Conservation (phyloP, 148 eudicot genomes). For the Silene conica region DNA sequence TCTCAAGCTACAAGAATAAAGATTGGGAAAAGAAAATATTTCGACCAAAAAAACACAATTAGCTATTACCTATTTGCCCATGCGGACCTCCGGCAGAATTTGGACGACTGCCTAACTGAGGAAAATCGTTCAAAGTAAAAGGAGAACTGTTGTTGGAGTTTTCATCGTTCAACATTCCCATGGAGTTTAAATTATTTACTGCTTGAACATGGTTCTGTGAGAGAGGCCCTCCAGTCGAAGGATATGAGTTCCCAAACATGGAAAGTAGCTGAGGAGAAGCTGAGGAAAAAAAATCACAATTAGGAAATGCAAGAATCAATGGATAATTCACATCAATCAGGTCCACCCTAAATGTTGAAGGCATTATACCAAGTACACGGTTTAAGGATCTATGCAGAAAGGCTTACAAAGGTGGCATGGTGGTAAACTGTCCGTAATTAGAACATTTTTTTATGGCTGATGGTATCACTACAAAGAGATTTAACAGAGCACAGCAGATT, state of each 20-base stretch:
- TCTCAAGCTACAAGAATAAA: conserved; percentile 18
- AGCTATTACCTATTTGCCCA: conserved; percentile 72
- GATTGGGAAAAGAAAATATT: not conserved
- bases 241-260: conserved; percentile 85
- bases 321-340: not conserved
- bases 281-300: conserved; percentile 34
- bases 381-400: conserved; percentile 3
- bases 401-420: not conserved
- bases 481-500: not conserved
- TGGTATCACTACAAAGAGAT: not conserved
- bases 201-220: conserved; percentile 80
- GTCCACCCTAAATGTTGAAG: not conserved
- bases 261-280: conserved; percentile 91
- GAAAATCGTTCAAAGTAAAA: conserved; percentile 92
- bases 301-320: not conserved
- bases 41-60: not conserved
- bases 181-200: conserved; percentile 62
- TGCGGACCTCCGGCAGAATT: conserved; percentile 96
- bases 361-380: not conserved
- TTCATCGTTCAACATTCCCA: conserved; percentile 85
- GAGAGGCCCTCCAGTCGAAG: conserved; percentile 68
- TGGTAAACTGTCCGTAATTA: not conserved
- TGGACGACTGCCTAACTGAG: conserved; percentile 88
- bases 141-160: conserved; percentile 82
- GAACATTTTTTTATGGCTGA: not conserved